Conservation (phyloP, 2,329 filamentous ascomycete species). For the Ophiosphaerella herpotricha region DNA sequence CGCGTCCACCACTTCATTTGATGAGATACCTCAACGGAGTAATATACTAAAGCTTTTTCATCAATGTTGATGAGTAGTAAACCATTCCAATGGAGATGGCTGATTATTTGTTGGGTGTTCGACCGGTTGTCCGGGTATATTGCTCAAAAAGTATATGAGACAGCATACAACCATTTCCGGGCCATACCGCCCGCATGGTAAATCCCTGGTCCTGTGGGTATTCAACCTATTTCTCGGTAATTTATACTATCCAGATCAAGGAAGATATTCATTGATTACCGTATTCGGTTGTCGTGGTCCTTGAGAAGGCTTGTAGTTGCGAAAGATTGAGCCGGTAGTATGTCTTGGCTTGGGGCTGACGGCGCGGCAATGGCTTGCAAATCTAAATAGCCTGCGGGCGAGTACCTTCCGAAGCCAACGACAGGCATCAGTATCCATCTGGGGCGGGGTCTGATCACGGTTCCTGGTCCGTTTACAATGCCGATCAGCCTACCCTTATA, state of each 20-base stretch:
- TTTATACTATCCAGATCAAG: conserved; percentile 2
- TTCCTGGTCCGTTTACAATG: neutral
- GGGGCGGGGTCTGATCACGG: neutral
- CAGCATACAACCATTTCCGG: neutral
- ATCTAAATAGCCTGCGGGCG: neutral
- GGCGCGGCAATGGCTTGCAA: conserved; percentile 2
- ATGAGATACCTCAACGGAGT: neutral
- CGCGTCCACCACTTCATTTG: neutral
- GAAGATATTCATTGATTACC: neutral
- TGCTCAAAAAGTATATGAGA: conserved; percentile 1
- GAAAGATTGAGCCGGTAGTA: conserved; percentile 7
- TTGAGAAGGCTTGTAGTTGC: neutral
- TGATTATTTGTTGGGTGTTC: neutral
- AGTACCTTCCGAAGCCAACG: neutral
- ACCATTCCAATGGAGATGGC: neutral
- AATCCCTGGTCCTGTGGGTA: conserved; percentile 1
- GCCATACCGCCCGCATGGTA: conserved; percentile 8
- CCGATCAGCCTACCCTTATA: too few species aligned
- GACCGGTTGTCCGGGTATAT: conserved; percentile 6
- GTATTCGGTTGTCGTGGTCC: neutral
- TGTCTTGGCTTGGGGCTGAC: neutral
- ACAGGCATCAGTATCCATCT: neutral
- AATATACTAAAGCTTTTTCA: conserved; percentile 3
- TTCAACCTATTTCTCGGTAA: conserved; percentile 7
- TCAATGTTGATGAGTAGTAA: conserved; percentile 3